Evolutionary conservation across 2,329 filamentous ascomycete species (phyloP), one percentile per base, ranked within the genome.

Genomic region (Pochonia chlamydosporia): DNA sequence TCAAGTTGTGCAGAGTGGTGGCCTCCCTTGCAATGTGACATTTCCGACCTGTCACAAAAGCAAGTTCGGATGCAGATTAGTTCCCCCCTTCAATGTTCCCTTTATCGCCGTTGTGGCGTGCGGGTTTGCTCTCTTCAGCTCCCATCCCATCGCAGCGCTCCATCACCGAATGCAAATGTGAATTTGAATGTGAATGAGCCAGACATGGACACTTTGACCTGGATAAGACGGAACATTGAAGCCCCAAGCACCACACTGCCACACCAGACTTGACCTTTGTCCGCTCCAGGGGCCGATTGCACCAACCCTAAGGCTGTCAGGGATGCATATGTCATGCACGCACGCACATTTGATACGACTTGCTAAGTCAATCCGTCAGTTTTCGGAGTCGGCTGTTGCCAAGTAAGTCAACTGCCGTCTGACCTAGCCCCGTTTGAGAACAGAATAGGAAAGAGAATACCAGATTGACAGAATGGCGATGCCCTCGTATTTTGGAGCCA

Each of bases 1-100:
- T 16, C 35, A 10, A 2, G 31, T 24, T 35, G 10, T 13, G n/a
- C 35, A 31, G 28, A 31, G 16, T 35, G 21, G 16, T 23, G 10
- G 9, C 5, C 31, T 18, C 31, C 30, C 4, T 33, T 14, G 30
- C 5, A 5, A n/a, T 11, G 18, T 13, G 20, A 21, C n/a, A 14
- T 40, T 41, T 41, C 16, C 30, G 42, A 45, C 47, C 30, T 4
- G 37, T 45, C 47, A 49, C 36, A 49, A 49, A 45, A 39, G 42
- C 28, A 44, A 45, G 21, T 37, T 45, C 18, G 20, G 20, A 30
- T 31, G 43, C 37, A 40, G 23, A 9, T 33, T 31, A 42, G 25
- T 10, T 20, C 18, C 42, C 36, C 37, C 37, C 10, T 21, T 41
- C 44, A 24, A 30, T 8, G 6, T 44, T 26, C 24, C 26, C 16